These are phyloP conservation scores for Eucalyptus pauciflora DNA, from an alignment of 345 rosid species.

Conservation along the genomic window DNA sequence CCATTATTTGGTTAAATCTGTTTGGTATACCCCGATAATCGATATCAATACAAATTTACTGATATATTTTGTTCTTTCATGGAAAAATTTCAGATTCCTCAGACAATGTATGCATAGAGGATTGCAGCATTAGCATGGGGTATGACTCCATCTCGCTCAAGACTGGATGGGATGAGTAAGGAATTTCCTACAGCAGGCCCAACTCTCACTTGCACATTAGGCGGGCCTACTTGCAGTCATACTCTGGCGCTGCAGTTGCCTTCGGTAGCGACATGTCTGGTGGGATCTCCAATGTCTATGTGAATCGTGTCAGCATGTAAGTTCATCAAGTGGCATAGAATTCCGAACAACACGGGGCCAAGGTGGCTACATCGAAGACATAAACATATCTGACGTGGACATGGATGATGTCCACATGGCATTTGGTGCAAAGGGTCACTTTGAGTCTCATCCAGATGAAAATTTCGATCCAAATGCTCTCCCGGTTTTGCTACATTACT, in stretches of 20 bases:
- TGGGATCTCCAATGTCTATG: too few relatives aligned
- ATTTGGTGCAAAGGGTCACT: constrained; percentile 40
- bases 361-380: constrained; percentile 64
- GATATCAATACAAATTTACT: neutral
- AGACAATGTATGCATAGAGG: constrained; percentile 69
- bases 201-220: constrained; percentile 50
- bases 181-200: constrained; percentile 57
- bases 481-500: constrained; percentile 21
- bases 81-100: constrained; percentile 59
- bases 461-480: constrained; percentile 55
- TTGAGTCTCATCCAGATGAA: constrained; percentile 75
- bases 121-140: constrained; percentile 60
- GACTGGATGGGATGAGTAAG: constrained; percentile 94
- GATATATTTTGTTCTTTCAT: neutral
- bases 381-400: constrained; percentile 32
- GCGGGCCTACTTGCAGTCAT: constrained; percentile 52
- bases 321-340: constrained; percentile 51
- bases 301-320: neutral
- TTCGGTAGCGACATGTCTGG: too few relatives aligned
- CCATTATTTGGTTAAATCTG: neutral
- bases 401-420: constrained; percentile 25
- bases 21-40: neutral
- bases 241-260: constrained; percentile 36
- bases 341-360: constrained; percentile 69
- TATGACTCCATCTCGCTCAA: constrained; percentile 67